phyloP scores from a whole-genome alignment of 2,329 filamentous ascomycete genomes.

The Fusarium virguliforme region DNA sequence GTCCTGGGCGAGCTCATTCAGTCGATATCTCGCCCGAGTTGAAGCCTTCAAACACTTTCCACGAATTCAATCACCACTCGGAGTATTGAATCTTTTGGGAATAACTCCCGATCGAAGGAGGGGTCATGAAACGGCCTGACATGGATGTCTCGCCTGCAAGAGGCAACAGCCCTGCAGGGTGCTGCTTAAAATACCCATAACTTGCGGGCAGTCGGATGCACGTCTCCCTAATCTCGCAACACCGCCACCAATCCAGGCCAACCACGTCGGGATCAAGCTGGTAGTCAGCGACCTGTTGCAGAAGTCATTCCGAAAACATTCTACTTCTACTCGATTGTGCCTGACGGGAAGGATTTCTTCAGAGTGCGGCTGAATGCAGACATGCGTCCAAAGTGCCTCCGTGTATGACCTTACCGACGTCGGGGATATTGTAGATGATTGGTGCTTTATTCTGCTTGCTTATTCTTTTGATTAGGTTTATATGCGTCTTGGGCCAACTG shows the following conservation, averaged over 20 bases:
- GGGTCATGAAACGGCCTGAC: no score
- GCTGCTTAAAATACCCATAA: background rate
- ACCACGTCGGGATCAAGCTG: background rate
- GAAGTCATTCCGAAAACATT: background rate
- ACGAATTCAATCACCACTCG: background rate
- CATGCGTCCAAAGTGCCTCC: background rate
- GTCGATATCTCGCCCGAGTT: no score
- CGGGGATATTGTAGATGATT: no score
- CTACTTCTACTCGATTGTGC: background rate
- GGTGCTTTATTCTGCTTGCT: no score
- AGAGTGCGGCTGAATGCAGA: background rate
- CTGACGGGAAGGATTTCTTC: background rate
- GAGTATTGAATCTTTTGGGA: background rate
- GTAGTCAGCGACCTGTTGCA: background rate
- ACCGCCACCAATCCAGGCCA: background rate
- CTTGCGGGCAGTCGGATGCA: background rate
- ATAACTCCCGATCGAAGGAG: background rate
- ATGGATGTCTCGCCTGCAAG: no score
- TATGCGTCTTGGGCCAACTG: no score
- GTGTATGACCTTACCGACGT: background rate
- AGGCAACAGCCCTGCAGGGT: background rate
- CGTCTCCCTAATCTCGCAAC: slow-evolving; percentile 2
- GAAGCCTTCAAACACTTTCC: background rate
- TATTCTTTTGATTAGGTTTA: no score
- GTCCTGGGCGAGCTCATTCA: no score